These are phyloP conservation scores for Globisporangium cederbergense DNA, from an alignment of 352 stramenopile species.

Conservation along the genomic window DNA sequence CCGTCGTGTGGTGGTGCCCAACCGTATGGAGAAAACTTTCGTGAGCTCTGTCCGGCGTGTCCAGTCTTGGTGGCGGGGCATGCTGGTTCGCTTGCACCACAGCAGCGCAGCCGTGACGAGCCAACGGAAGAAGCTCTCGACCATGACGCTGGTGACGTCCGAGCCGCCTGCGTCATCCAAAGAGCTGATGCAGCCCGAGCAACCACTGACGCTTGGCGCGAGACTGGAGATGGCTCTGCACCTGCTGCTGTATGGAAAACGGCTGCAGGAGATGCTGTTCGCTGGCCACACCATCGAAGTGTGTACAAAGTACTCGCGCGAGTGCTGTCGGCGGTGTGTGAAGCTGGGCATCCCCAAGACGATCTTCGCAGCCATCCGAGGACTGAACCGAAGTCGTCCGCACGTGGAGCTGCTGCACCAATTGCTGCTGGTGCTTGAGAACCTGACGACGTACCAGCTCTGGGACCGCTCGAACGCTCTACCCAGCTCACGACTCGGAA, in stretches of 20 bases:
- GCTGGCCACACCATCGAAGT: conserved; percentile 91
- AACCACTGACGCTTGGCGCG: conserved; percentile 52
- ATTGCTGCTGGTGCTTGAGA: conserved; percentile 78
- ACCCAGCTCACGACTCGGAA: conserved; percentile 20
- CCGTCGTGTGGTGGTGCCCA: conserved; percentile 9
- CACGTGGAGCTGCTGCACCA: conserved; percentile 94
- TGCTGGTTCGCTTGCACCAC: conserved; percentile 49
- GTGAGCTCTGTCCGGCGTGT: conserved; percentile 29
- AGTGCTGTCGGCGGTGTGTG: conserved; percentile 90
- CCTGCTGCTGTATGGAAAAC: conserved; percentile 69
- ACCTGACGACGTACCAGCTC: conserved; percentile 79
- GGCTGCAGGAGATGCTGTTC: conserved; percentile 92
- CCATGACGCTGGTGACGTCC: conserved; percentile 44
- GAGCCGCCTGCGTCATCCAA: conserved; percentile 10
- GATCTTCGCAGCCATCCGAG: conserved; percentile 90
- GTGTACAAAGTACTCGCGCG: conserved; percentile 88
- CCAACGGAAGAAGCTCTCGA: conserved; percentile 54
- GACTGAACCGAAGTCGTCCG: conserved; percentile 93
- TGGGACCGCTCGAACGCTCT: conserved; percentile 19
- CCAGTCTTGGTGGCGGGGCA: conserved; percentile 74
- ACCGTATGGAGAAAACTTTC: conserved; percentile 11
- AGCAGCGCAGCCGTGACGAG: conserved; percentile 32
- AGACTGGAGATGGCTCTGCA: conserved; percentile 71
- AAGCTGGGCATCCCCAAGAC: conserved; percentile 82
- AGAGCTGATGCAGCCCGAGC: conserved; percentile 18